Evolutionary conservation across 768 basidiomycete species (phyloP).

Genomic region (Aureoboletus auriporus): DNA sequence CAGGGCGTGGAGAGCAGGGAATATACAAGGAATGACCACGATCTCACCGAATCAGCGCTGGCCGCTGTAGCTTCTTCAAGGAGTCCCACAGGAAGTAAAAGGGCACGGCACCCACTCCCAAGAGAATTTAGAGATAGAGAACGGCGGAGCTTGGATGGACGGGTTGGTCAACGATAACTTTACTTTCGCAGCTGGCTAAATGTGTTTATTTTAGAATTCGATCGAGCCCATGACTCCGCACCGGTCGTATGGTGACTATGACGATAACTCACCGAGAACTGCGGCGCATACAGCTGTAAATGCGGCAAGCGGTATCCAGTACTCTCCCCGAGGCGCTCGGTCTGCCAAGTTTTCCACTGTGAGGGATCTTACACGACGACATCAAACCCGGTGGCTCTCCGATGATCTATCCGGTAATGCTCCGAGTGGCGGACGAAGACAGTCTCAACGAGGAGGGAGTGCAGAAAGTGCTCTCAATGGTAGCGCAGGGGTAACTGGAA

Average conservation of each 20-base stretch:
- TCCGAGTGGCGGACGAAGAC: slow-evolving; percentile 42
- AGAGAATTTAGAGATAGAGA: slow-evolving; percentile 42
- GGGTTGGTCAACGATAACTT: slow-evolving; percentile 30
- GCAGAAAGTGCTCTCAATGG: slow-evolving; percentile 60
- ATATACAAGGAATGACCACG: slow-evolving; percentile 23
- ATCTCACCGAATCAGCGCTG: slow-evolving; percentile 55
- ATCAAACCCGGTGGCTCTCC: slow-evolving; percentile 52
- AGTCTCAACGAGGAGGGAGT: slow-evolving; percentile 60
- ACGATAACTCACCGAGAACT: slow-evolving; percentile 21
- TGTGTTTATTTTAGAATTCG: slow-evolving; percentile 20
- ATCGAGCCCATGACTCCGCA: slow-evolving; percentile 41
- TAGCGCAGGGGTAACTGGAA: slow-evolving; percentile 38
- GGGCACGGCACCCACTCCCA: slow-evolving; percentile 47
- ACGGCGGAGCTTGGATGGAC: slow-evolving; percentile 37
- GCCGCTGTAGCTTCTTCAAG: slow-evolving; percentile 58
- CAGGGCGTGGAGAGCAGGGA: slow-evolving; percentile 22
- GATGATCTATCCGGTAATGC: slow-evolving; percentile 39
- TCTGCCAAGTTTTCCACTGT: slow-evolving; percentile 42
- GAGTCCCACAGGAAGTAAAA: slow-evolving; percentile 43
- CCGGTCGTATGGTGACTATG: slow-evolving; percentile 18
- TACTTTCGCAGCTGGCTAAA: slow-evolving; percentile 1
- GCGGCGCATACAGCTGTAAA: slow-evolving; percentile 20
- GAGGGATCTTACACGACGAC: slow-evolving; percentile 44
- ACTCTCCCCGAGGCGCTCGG: slow-evolving; percentile 29
- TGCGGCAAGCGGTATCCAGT: slow-evolving; percentile 18